phyloP scores from a whole-genome alignment of 495 filamentous ascomycete species.

The Aspergillus sparsus region DNA sequence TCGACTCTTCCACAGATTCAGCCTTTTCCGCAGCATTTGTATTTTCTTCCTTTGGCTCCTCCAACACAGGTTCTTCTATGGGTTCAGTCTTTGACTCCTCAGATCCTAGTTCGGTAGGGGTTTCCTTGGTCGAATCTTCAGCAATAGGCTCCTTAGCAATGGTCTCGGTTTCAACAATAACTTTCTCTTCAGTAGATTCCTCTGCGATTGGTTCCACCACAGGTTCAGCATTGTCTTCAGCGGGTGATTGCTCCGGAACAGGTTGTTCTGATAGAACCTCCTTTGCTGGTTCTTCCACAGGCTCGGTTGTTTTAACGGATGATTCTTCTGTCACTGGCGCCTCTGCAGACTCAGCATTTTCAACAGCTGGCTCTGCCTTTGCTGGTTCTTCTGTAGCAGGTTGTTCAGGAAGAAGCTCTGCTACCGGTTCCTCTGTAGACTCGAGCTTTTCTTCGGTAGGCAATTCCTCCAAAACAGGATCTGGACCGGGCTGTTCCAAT shows the following conservation, averaged over 20 bases:
- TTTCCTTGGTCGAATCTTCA: constrained; percentile 23
- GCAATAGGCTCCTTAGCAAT: constrained; percentile 18
- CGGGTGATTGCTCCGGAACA: constrained; percentile 6
- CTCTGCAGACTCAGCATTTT: not conserved
- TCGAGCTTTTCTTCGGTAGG: constrained; percentile 6
- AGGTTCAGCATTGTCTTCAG: constrained; percentile 8
- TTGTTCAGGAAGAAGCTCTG: constrained; percentile 8
- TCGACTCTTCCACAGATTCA: constrained; percentile 15
- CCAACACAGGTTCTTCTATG: constrained; percentile 3
- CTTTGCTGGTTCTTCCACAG: constrained; percentile 13
- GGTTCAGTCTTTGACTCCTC: constrained; percentile 11
- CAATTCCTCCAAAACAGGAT: constrained; percentile 1
- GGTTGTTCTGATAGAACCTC: constrained; percentile 10
- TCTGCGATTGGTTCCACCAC: constrained; percentile 8
- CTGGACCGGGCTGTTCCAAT: too few relatives aligned
- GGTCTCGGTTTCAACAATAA: constrained; percentile 7
- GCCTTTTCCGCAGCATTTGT: not conserved
- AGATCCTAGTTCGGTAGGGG: not conserved
- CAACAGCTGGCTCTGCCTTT: not conserved
- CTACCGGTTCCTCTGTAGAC: constrained; percentile 14
- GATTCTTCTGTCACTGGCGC: not conserved
- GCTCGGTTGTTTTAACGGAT: constrained; percentile 13
- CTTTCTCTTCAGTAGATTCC: constrained; percentile 8
- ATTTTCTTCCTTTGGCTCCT: constrained; percentile 5
- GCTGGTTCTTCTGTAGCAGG: constrained; percentile 6